Evolutionary conservation across 805 yeast genomes (phyloP).

Genomic region (Cyberlindnera maclurae): DNA sequence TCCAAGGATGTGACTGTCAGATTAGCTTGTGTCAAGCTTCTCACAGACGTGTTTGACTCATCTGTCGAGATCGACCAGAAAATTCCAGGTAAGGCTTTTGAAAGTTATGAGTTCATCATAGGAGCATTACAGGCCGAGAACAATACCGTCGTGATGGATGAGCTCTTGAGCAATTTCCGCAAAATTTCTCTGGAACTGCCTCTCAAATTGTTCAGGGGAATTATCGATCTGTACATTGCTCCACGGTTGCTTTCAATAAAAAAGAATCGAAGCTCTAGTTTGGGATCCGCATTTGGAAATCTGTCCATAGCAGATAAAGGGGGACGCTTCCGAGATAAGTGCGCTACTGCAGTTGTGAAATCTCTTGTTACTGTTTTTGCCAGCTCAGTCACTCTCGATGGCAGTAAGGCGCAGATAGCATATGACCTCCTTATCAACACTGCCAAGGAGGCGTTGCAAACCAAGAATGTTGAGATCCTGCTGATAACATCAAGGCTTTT

Average conservation of each 20-base stretch:
- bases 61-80: slow-evolving; percentile 11
- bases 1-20: slow-evolving; percentile 22
- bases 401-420: slow-evolving; percentile 22
- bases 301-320: slow-evolving; percentile 5
- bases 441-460: slow-evolving; percentile 30
- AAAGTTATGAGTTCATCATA: slow-evolving; percentile 12
- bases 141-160: slow-evolving; percentile 25
- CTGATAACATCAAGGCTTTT: slow-evolving; percentile 46
- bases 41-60: slow-evolving; percentile 21
- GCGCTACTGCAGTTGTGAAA: slow-evolving; percentile 14
- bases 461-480: slow-evolving; percentile 30
- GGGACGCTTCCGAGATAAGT: slow-evolving; percentile 10
- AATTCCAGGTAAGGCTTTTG: slow-evolving; percentile 8
- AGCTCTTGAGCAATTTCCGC: slow-evolving; percentile 25
- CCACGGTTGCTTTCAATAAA: slow-evolving; percentile 16
- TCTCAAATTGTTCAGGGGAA: slow-evolving; percentile 9
- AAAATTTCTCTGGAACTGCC: slow-evolving; percentile 13
- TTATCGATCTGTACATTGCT: slow-evolving; percentile 20
- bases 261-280: slow-evolving; percentile 23
- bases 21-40: slow-evolving; percentile 25
- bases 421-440: slow-evolving; percentile 24
- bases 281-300: slow-evolving; percentile 15
- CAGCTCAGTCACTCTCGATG: slow-evolving; percentile 19
- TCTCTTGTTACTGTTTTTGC: slow-evolving; percentile 24
- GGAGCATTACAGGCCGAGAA: slow-evolving; percentile 12